Base-by-base conservation (phyloP, 495 filamentous ascomycete species). In the Usnea hakonensis region DNA sequence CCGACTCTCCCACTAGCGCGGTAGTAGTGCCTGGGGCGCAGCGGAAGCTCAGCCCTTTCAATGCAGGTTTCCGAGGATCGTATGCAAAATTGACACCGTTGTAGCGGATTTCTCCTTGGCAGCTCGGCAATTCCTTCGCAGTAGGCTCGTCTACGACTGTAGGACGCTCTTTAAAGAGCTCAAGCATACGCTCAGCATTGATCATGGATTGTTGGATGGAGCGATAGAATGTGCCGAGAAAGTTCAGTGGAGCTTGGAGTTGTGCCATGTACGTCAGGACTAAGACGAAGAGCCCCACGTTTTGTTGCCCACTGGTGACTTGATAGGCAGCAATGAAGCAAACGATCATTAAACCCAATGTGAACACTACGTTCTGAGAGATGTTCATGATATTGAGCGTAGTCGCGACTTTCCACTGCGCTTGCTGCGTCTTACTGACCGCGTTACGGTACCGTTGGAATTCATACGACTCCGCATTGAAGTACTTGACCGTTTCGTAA, bases 401-500 rank as follows among this genome's bases (percentile, higher is more conserved):
- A 66, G 90, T 84, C 11, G 90, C 79, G 32, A 97, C 91, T 65
- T 88, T 85, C 70, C 94, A 92, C 74, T 97, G 94, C 52, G 90
- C 89, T 58, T 74, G 78, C 72, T 98, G 95, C 74, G 85, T 97
- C 58, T 87, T 87, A 33, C 79, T 75, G 26, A 98, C 90, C 5
- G 93, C 90, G 3, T 78, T 72, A 21, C 90, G 81, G 68, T 93
- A 96, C 11, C 95, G 86, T 41, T 85, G 82, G 72, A 96, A 97
- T 69, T 98, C 94, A 72, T 92, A 96, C 9, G 85, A 79, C 71
- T 98, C 94, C 3, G 94, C 93, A 69, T 97, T 97, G 81, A 98
- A 98, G 70, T 97, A 97, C 72, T 98, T 97, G 69, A 98, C 94
- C 30, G 94, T 97, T 73, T 98, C 94, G 71, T 97, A 98, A 14